Conservation (phyloP, 73 alveolate species). For the Breviolum minutum region DNA sequence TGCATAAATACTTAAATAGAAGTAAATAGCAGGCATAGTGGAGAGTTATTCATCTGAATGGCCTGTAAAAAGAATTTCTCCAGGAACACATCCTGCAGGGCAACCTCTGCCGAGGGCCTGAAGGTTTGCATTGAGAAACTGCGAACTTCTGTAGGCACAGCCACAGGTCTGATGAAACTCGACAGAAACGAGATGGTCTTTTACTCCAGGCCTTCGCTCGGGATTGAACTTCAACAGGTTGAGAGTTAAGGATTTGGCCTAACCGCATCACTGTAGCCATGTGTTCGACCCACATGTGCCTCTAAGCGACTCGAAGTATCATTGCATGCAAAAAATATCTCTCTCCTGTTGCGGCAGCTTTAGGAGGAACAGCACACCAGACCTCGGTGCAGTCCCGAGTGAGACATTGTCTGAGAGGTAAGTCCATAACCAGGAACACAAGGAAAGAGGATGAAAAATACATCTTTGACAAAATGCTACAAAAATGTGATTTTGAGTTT, state of each 20-base stretch:
- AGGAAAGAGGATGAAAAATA: too few relatives aligned
- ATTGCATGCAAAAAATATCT: too few relatives aligned
- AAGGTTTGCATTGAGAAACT: neutral
- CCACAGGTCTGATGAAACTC: neutral
- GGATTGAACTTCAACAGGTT: conserved; percentile 83
- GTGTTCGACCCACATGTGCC: too few relatives aligned
- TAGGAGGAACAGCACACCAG: conserved; percentile 80
- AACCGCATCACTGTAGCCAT: too few relatives aligned
- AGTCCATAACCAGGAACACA: neutral
- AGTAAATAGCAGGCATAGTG: neutral
- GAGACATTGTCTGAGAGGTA: neutral
- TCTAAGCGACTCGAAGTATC: neutral
- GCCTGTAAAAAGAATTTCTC: conserved; percentile 75
- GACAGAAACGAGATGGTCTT: neutral
- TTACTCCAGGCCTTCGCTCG: conserved; percentile 6
- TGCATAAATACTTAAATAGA: neutral
- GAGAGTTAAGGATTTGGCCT: conserved; percentile 63
- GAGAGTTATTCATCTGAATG: neutral
- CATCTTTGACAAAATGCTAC: neutral
- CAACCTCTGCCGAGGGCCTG: conserved; percentile 85
- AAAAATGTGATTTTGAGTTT: neutral
- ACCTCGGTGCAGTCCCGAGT: neutral
- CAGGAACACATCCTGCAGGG: conserved; percentile 85
- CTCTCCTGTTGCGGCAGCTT: conserved; percentile 70
- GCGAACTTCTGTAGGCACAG: neutral